A percentile compares a stretch with the other conserved stretches of the same genome.
phyloP scores from a whole-genome alignment of 1,284 basidiomycete species.

The Cystobasidium sp. region DNA sequence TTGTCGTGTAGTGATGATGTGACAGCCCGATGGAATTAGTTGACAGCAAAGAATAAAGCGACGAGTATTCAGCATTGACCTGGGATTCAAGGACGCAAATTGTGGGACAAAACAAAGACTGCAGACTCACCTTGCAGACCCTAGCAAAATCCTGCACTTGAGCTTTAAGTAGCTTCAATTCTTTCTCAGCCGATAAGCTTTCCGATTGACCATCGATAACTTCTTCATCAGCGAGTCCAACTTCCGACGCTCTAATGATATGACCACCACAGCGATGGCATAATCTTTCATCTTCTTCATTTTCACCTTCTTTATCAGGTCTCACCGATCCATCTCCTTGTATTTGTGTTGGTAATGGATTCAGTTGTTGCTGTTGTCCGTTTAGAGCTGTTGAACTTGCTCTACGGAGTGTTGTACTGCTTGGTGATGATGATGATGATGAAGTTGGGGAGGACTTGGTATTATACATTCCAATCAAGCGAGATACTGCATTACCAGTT shows the following conservation, averaged over 20 bases:
- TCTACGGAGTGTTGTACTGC: too few relatives aligned
- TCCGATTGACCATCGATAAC: conserved; percentile 60
- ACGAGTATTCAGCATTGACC: not conserved
- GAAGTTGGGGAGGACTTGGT: conserved; percentile 1
- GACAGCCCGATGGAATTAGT: too few relatives aligned
- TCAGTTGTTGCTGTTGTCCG: not conserved
- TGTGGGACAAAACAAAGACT: not conserved
- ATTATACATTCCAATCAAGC: conserved; percentile 27
- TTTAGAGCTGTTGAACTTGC: too few relatives aligned
- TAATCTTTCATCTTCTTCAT: conserved; percentile 17
- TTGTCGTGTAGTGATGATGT: too few relatives aligned
- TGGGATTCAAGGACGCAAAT: not conserved
- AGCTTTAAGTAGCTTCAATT: conserved; percentile 78
- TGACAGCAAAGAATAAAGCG: too few relatives aligned
- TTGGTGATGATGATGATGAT: conserved; percentile 1
- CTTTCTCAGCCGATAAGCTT: conserved; percentile 67
- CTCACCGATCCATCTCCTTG: not conserved
- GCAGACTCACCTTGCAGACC: conserved; percentile 72
- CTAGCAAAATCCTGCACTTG: conserved; percentile 88
- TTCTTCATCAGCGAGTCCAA: conserved; percentile 66
- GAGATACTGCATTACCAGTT: conserved; percentile 22
- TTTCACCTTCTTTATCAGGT: conserved; percentile 15
- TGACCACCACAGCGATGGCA: conserved; percentile 23
- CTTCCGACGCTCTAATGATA: conserved; percentile 4
- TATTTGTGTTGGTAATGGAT: not conserved